phyloP scores from a whole-genome alignment of 2,329 filamentous ascomycete species.

The Ilyonectria destructans region DNA sequence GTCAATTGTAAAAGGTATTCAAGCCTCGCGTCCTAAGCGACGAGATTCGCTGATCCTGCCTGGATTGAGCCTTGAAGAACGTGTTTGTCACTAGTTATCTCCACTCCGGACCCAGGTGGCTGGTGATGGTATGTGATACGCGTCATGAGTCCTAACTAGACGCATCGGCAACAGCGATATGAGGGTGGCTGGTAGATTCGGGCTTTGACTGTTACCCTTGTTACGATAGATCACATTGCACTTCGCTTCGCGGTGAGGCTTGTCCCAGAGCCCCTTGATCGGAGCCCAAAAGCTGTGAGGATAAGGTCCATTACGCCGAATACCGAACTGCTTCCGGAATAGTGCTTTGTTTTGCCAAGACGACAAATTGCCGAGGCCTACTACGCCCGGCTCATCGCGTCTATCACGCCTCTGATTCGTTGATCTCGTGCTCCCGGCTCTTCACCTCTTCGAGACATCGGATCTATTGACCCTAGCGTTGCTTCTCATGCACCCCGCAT shows the following conservation, averaged over 20 bases:
- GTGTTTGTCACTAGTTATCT: too few species aligned
- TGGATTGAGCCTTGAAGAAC: too few species aligned
- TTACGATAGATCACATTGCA: too few species aligned
- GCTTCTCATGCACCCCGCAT: conserved; percentile 36
- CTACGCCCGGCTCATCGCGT: neutral
- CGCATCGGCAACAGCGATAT: too few species aligned
- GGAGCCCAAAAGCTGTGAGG: neutral
- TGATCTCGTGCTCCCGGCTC: neutral
- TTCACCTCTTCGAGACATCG: conserved; percentile 8
- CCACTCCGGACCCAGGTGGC: too few species aligned
- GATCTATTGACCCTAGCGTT: conserved; percentile 35
- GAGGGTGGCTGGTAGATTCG: too few species aligned
- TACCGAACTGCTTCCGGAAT: neutral
- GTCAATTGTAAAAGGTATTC: neutral
- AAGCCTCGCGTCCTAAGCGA: too few species aligned
- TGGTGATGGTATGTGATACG: too few species aligned
- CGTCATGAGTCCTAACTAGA: too few species aligned
- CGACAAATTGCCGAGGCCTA: conserved; percentile 9
- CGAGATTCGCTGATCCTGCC: too few species aligned
- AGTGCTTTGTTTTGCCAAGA: neutral
- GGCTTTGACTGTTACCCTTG: too few species aligned
- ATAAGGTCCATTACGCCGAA: neutral
- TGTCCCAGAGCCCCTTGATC: neutral
- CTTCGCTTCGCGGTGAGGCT: neutral
- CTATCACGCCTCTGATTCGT: neutral